Percentiles rank a stretch among this genome's conserved stretches.
Evolutionary conservation across 441 rosid genomes (phyloP).

Genomic region (Bruguiera hainesii): DNA sequence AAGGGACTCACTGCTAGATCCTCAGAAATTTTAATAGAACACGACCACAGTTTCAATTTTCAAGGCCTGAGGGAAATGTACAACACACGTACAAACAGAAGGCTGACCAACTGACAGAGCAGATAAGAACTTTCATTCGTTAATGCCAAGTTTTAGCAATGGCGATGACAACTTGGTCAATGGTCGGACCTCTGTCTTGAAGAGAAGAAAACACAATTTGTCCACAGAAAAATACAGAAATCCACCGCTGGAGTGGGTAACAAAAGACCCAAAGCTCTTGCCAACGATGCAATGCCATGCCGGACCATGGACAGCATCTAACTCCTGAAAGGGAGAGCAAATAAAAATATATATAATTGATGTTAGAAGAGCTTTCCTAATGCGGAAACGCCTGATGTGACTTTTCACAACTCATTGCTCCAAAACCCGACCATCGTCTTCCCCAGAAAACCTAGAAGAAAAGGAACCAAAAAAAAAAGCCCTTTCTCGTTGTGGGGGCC

Average conservation of each 20-base stretch:
- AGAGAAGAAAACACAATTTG: conserved; percentile 55
- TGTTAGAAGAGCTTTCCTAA: too few relatives aligned
- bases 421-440: too few relatives aligned
- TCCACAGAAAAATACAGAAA: conserved; percentile 69
- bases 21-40: too few relatives aligned
- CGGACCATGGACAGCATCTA: conserved; percentile 56
- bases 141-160: conserved; percentile 6
- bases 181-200: conserved; percentile 62
- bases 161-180: conserved; percentile 20
- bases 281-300: conserved; percentile 87
- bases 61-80: too few relatives aligned
- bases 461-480: too few relatives aligned
- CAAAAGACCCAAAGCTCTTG: conserved; percentile 67
- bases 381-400: too few relatives aligned
- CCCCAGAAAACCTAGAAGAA: too few relatives aligned
- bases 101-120: not conserved
- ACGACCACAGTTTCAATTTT: too few relatives aligned
- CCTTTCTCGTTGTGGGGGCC: too few relatives aligned
- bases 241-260: conserved; percentile 72
- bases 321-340: conserved; percentile 40
- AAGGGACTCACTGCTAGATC: too few relatives aligned
- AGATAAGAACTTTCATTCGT: not conserved
- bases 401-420: too few relatives aligned
- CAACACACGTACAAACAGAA: not conserved
- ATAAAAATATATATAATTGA: too few relatives aligned